phyloP scores from a whole-genome alignment of 2,329 filamentous ascomycete genomes.

The Macroventuria anomochaeta region DNA sequence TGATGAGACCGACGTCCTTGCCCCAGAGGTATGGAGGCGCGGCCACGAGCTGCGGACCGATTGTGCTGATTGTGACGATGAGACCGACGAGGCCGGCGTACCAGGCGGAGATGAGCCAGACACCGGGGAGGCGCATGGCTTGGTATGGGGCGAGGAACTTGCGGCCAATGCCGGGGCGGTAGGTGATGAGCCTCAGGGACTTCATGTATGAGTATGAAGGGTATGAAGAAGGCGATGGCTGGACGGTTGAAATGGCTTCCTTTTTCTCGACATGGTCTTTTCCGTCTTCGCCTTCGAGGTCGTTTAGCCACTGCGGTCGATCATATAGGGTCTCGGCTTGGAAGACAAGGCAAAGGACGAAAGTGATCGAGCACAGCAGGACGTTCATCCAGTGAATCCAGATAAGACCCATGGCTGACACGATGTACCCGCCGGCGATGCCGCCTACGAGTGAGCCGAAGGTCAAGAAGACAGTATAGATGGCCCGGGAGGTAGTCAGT shows the following conservation, averaged over 20 bases:
- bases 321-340: constrained; percentile 52
- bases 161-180: constrained; percentile 41
- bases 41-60: constrained; percentile 49
- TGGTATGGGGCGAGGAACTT: constrained; percentile 50
- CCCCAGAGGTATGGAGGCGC: constrained; percentile 53
- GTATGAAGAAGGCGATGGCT: constrained; percentile 25
- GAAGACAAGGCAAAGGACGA: constrained; percentile 46
- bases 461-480: constrained; percentile 52
- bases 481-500: constrained; percentile 34
- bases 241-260: constrained; percentile 16
- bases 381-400: constrained; percentile 54
- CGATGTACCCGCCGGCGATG: constrained; percentile 52
- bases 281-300: constrained; percentile 21
- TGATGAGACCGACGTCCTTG: constrained; percentile 48
- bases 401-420: constrained; percentile 38
- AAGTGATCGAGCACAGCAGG: constrained; percentile 41
- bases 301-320: constrained; percentile 28
- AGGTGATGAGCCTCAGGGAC: constrained; percentile 47
- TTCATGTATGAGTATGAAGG: constrained; percentile 43
- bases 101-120: constrained; percentile 52
- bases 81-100: constrained; percentile 53
- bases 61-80: constrained; percentile 48
- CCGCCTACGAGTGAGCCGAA: constrained; percentile 49
- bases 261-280: constrained; percentile 29
- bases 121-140: constrained; percentile 49